Evolutionary conservation across 2,329 filamentous ascomycete species (phyloP), one percentile per base, ranked within the genome.

Genomic region (Beauveria varroae): DNA sequence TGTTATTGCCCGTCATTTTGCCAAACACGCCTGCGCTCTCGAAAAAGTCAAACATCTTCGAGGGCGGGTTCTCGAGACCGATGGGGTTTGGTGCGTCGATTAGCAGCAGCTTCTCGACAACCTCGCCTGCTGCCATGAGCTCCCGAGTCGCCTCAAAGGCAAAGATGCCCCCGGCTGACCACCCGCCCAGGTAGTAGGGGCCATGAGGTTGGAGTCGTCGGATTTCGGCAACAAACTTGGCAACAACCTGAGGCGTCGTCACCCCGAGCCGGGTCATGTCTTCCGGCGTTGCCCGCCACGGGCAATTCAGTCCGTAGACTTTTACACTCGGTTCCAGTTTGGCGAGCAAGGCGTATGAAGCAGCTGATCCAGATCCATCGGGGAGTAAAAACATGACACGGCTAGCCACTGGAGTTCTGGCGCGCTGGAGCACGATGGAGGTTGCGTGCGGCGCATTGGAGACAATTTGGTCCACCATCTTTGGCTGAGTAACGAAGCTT

Each of bases 11-110:
- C 22, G 46, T 49, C 46, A 2, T 79, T 34, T 81, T 86, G 24
- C 88, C 88, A 28, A 91, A 82, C 2, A 91, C 82, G 60, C 88
- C 88, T 59, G 90, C 87, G 53, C 81, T 79, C 59, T 86, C 87
- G 68, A 91, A 90, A 81, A 88, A 91, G 65, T 86, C 81, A 72
- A 89, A 87, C 10, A 91, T 82, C 70, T 69, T 62, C 14, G 63
- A 49, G 2, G 89, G 89, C 1, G 89, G 80, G 22, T 85, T 85
- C 73, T 90, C 85, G 8, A 92, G 83, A 8, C 84, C 85, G 63
- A 86, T 76, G 1, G 87, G 87, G 68, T 83, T 86, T 0, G 87
- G 87, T 0, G 85, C 78, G 68, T 90, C 87, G 54, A 90, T 83
- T 57, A 90, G 77, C 58, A 89, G 77, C 12, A 90, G 77, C 57